Percentiles rank a stretch among this genome's conserved stretches.
These are phyloP conservation scores for Exophiala phaeomuriformis DNA, from an alignment of 2,329 filamentous ascomycete species.

Conservation along the genomic window DNA sequence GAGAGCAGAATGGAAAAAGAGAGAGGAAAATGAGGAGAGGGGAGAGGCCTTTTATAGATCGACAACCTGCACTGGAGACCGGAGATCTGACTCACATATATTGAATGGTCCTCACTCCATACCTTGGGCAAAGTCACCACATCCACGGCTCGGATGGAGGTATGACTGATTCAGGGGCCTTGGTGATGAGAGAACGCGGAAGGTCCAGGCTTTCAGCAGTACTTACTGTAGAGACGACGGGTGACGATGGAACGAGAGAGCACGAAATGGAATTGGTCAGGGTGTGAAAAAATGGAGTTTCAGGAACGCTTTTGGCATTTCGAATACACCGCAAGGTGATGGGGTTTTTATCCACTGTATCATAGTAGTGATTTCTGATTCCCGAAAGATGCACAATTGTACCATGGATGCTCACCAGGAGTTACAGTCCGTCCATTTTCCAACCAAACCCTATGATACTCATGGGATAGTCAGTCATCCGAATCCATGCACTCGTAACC, in stretches of 20 bases:
- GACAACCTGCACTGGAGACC: not conserved
- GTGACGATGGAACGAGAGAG: no score
- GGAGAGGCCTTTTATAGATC: not conserved
- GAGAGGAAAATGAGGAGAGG: not conserved
- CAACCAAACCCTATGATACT: not conserved
- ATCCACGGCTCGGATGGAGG: no score
- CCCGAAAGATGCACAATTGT: not conserved
- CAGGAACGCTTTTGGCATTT: not conserved
- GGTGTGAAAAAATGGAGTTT: not conserved
- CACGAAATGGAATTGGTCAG: not conserved
- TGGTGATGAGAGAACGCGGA: no score
- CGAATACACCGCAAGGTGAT: not conserved
- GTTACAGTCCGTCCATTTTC: not conserved
- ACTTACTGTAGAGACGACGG: not conserved
- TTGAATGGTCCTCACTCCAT: not conserved
- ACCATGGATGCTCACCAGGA: not conserved
- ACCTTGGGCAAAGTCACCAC: no score
- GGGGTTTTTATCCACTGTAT: not conserved
- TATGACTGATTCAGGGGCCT: no score
- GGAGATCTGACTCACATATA: not conserved
- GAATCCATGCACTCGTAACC: not conserved
- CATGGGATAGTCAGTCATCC: not conserved
- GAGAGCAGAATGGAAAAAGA: not conserved
- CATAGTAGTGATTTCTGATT: not conserved
- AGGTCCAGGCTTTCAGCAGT: not conserved